Base-by-base conservation (phyloP, 2,329 filamentous ascomycete genomes). In the Venturia carpophila region DNA sequence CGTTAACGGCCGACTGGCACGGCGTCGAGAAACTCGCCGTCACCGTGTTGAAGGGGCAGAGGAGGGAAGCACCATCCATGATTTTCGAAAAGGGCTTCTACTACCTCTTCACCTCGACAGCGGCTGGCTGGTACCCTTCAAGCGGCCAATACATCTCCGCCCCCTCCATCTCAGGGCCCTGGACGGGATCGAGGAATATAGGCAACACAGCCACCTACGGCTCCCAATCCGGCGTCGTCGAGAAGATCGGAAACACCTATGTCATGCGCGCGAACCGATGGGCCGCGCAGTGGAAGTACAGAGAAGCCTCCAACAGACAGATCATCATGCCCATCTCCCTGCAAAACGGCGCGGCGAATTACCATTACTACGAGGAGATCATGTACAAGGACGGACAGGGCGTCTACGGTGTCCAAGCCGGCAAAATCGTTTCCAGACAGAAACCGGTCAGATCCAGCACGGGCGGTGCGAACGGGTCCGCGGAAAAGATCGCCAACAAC, bases 101-200 rank as follows among this genome's bases (percentile, higher is more conserved):
- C 47, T 70, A 70, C 43, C 66, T 70, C 21, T 70, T 69, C 64
- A 69, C 68, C 3, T 68, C 66, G 1, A 55, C 67, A 10, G 69
- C 69, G 9, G 60, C 69, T 1, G 69, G 69, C 11, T 70, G 68
- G 69, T 68, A 68, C 21, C 69, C 69, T 3, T 69, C 68, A 0
- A 56, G 67, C 62, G 21, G 68, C 66, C 1, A 52, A 27, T 52
- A 52, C 21, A 52, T 52, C 24, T 52, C 47, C 3, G 47, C 47
- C 13, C 21, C 47, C 2, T 24, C 47, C 2, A 15, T 52, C 21
- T 27, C 21, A 5, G 47, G 47, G 4, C 47, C 47, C 11, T 70
- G 67, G 69, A 65, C 67, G 15, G 55, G 47, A n/a, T 64, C 69
- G 1, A 49, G 63, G 21, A 67, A 66, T 49, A 21, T 70, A 27